Conservation (phyloP, 768 basidiomycete genomes). For the Leccinellum rugosiceps region DNA sequence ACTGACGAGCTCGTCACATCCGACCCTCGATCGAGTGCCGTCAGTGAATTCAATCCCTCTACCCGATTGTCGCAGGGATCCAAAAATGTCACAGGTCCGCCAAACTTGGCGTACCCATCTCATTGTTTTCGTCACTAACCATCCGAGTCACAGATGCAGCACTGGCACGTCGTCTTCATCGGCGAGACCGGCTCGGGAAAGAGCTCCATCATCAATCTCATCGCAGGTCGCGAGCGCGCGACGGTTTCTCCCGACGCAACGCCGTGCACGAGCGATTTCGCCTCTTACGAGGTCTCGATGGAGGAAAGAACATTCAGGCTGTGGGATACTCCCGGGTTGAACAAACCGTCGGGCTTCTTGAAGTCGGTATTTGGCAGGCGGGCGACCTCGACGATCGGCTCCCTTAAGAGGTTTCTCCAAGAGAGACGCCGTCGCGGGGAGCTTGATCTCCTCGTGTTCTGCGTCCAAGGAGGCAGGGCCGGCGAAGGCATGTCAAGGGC, state of each 20-base stretch:
- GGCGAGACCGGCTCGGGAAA: constrained; percentile 36
- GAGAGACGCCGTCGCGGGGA: constrained; percentile 20
- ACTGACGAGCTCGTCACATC: neutral
- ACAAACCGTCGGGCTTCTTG: constrained; percentile 3
- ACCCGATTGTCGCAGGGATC: neutral
- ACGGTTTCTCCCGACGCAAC: constrained; percentile 23
- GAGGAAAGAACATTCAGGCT: constrained; percentile 14
- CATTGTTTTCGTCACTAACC: neutral
- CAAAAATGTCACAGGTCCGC: neutral
- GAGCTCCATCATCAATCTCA: constrained; percentile 43
- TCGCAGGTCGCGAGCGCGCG: constrained; percentile 24
- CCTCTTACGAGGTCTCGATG: constrained; percentile 22
- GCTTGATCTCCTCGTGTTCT: constrained; percentile 24
- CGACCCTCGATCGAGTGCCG: neutral
- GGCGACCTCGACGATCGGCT: neutral
- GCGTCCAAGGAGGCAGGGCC: constrained; percentile 19
- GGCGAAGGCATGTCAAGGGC: constrained; percentile 5
- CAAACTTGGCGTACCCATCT: neutral
- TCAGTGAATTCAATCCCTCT: neutral
- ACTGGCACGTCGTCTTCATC: constrained; percentile 36
- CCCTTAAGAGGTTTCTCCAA: constrained; percentile 32
- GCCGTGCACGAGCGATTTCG: constrained; percentile 32
- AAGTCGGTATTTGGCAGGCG: constrained; percentile 8
- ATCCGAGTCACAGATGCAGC: constrained; percentile 3
- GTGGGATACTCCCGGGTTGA: constrained; percentile 35